phyloP scores from a whole-genome alignment of 164 flowering plant species.

The Akebia trifoliata region DNA sequence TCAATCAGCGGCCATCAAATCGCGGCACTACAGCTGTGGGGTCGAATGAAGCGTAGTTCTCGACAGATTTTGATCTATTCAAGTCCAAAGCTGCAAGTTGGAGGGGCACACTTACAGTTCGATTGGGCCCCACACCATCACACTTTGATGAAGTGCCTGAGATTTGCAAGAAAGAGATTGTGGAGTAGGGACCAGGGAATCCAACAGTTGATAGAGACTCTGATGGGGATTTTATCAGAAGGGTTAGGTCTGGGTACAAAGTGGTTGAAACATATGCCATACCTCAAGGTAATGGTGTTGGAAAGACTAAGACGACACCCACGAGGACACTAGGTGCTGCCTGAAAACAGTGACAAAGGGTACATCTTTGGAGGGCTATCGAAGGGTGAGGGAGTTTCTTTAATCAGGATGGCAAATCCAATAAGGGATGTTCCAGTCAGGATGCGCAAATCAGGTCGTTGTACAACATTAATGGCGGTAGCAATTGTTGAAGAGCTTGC shows the following conservation, averaged over 20 bases:
- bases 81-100: constrained; percentile 52
- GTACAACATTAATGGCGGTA: too few relatives aligned
- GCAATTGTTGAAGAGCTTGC: too few relatives aligned
- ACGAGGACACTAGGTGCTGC: too few relatives aligned
- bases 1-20: constrained; percentile 31
- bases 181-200: constrained; percentile 36
- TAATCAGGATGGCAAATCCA: too few relatives aligned
- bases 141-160: constrained; percentile 33
- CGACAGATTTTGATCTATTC: constrained; percentile 38
- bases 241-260: constrained; percentile 46
- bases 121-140: constrained; percentile 24
- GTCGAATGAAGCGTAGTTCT: constrained; percentile 20
- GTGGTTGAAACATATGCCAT: constrained; percentile 37
- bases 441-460: too few relatives aligned
- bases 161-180: constrained; percentile 34
- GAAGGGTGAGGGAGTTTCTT: too few relatives aligned
- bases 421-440: too few relatives aligned
- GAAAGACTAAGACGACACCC: too few relatives aligned
- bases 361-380: too few relatives aligned
- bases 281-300: constrained; percentile 33
- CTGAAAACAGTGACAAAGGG: too few relatives aligned
- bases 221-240: constrained; percentile 47
- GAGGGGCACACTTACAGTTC: constrained; percentile 44
- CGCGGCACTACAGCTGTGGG: constrained; percentile 28
- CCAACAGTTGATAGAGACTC: constrained; percentile 25